These are phyloP conservation scores for Ogataea degrootiae DNA, from an alignment of 805 yeast species.

Conservation along the genomic window DNA sequence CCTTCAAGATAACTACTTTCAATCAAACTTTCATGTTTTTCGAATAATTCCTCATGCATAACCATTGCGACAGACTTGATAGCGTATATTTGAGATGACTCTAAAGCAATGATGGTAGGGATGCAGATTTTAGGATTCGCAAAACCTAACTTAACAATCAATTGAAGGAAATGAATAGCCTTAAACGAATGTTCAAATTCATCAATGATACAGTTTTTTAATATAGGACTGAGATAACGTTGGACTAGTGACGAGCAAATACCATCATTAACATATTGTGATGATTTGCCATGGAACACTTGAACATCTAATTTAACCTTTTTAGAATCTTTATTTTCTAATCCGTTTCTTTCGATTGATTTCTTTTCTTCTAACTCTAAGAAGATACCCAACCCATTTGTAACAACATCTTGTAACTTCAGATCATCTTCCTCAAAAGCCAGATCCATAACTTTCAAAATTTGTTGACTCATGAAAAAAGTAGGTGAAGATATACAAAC, in stretches of 20 bases:
- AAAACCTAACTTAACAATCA: slow-evolving; percentile 60
- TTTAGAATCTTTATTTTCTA: slow-evolving; percentile 33
- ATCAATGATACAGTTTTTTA: slow-evolving; percentile 44
- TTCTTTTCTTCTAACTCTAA: slow-evolving; percentile 51
- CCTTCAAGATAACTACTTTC: slow-evolving; percentile 66
- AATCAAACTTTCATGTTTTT: slow-evolving; percentile 66
- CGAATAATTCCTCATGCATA: slow-evolving; percentile 52
- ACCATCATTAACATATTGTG: slow-evolving; percentile 54
- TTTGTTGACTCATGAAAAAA: slow-evolving; percentile 54
- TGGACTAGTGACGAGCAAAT: slow-evolving; percentile 71
- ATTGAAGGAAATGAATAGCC: slow-evolving; percentile 51
- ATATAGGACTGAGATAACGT: slow-evolving; percentile 46
- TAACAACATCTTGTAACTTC: slow-evolving; percentile 44
- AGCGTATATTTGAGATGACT: slow-evolving; percentile 42
- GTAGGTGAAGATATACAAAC: slow-evolving; percentile 62
- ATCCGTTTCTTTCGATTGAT: slow-evolving; percentile 36
- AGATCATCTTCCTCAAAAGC: slow-evolving; percentile 37
- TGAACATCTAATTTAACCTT: slow-evolving; percentile 37
- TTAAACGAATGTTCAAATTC: slow-evolving; percentile 40
- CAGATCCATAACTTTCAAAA: slow-evolving; percentile 47
- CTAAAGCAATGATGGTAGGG: slow-evolving; percentile 66
- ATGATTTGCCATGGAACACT: slow-evolving; percentile 51
- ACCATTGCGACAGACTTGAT: slow-evolving; percentile 46
- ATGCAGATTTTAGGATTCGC: slow-evolving; percentile 70
- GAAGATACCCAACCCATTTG: slow-evolving; percentile 56